These are phyloP conservation scores for Phoma sp. DNA, from an alignment of 2,329 filamentous ascomycete species.

Conservation along the genomic window DNA sequence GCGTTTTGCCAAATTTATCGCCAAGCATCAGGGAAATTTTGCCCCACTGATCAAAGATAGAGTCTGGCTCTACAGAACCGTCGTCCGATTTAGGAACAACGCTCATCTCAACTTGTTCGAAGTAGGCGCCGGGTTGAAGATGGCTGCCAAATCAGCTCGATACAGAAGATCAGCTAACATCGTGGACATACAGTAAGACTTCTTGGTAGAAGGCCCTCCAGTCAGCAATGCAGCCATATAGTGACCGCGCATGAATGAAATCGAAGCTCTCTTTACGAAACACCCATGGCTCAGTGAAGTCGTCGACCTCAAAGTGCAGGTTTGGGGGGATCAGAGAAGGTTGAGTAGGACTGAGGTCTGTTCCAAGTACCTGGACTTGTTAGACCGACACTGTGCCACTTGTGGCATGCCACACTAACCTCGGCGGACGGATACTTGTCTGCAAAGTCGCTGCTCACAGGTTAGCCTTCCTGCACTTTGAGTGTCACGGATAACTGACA, in stretches of 20 bases:
- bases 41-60: constrained; percentile 36
- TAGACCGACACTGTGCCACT: constrained; percentile 3
- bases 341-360: constrained; percentile 52
- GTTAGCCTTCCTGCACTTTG: neutral
- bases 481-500: constrained; percentile 28
- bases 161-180: neutral
- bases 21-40: constrained; percentile 37
- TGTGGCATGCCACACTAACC: constrained; percentile 9
- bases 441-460: constrained; percentile 44
- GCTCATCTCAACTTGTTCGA: constrained; percentile 38
- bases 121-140: constrained; percentile 40
- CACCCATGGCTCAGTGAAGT: constrained; percentile 41
- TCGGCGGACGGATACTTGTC: constrained; percentile 49
- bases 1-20: constrained; percentile 43
- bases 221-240: constrained; percentile 31
- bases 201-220: constrained; percentile 34
- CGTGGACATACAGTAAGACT: constrained; percentile 27
- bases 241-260: constrained; percentile 28
- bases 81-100: constrained; percentile 36
- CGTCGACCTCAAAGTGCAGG: constrained; percentile 43
- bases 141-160: constrained; percentile 18
- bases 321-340: constrained; percentile 45
- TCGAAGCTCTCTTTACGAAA: constrained; percentile 34
- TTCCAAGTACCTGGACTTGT: constrained; percentile 42
- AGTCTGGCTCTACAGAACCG: constrained; percentile 30